Conservation (phyloP, 768 basidiomycete genomes). For the Calocybe cyanea region DNA sequence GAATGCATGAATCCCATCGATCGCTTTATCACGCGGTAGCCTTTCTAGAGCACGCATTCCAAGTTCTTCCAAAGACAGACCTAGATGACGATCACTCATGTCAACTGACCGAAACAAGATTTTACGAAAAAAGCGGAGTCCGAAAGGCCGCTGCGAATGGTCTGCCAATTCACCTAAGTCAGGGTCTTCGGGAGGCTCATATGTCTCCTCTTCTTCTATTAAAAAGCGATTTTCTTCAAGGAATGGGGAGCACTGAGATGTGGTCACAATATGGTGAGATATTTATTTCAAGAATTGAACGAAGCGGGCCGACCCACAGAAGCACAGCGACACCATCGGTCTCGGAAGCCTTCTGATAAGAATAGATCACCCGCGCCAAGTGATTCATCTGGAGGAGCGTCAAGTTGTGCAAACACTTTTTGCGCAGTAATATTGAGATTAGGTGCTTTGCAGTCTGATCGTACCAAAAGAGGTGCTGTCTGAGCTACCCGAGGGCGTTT, state of each 20-base stretch:
- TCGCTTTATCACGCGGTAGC: constrained; percentile 74
- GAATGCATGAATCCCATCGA: constrained; percentile 83
- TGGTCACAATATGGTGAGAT: constrained; percentile 3
- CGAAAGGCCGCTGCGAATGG: constrained; percentile 6
- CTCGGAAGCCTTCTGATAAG: constrained; percentile 66
- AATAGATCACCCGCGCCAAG: constrained; percentile 72
- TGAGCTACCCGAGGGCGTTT: constrained; percentile 32
- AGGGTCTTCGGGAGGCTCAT: constrained; percentile 83
- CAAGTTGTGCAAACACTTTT: constrained; percentile 34
- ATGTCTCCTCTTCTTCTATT: constrained; percentile 76
- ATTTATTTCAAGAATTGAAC: constrained; percentile 3
- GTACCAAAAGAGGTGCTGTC: constrained; percentile 15
- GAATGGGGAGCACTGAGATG: constrained; percentile 53
- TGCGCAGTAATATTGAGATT: constrained; percentile 41
- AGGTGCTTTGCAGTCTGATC: constrained; percentile 52
- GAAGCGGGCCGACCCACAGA: constrained; percentile 36
- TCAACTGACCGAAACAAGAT: constrained; percentile 8
- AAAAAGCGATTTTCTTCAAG: constrained; percentile 57
- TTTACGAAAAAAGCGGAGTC: constrained; percentile 11
- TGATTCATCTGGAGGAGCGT: constrained; percentile 18
- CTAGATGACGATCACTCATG: constrained; percentile 30
- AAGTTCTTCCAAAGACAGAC: constrained; percentile 76
- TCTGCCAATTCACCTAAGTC: constrained; percentile 55
- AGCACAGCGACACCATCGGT: constrained; percentile 76
- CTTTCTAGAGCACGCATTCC: constrained; percentile 74